Base-by-base conservation (phyloP, 768 basidiomycete species). In the Trametes cinnabarina region DNA sequence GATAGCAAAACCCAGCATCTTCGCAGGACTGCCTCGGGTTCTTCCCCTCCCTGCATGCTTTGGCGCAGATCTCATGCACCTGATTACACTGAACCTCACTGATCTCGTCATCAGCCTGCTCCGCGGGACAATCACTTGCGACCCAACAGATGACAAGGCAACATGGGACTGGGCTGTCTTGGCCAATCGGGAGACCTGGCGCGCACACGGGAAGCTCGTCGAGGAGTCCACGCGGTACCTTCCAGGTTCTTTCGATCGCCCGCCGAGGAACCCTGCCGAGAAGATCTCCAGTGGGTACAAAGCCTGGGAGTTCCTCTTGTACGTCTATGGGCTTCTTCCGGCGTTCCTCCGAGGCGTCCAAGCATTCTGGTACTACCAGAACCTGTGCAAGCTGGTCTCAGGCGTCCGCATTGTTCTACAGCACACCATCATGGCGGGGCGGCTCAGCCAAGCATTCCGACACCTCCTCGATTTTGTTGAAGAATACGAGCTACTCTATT, bases 1-100 rank as follows among this genome's bases (percentile, higher is more conserved):
- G 0, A 69, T 81, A 35, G 58, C 58, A 19, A 74, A 74, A 46
- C 72, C 73, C 0, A 74, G 65, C 19, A 63, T 79, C 4, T 69
- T 78, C 46, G 47, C 55, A 10, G 75, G 73, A 0, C 55, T 77
- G 1, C 60, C 48, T 1, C 22, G 3, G 0, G 30, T 10, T 0
- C 15, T 49, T 11, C 37, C 47, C 11, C 11, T 56, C 4, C 25
- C 55, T 15, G 20, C 39, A 1, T 51, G 55, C 12, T 78, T 75
- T 49, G 46, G 61, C 11, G 59, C 60, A 0, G 76, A 80, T 48
- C 54, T 73, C 17, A 78, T 79, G 76, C 78, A 80, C 58, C 64
- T 73, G 1, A 55, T 60, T 6, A 20, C 59, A 11, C 62, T 81
- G 9, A 81, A 80, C 62, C 22, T 78, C 1, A 47, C 71, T 2